Percentiles rank a stretch among this genome's conserved stretches.
Evolutionary conservation across 148 eudicot genomes (phyloP).

Genomic region (Fagopyrum esculentum): DNA sequence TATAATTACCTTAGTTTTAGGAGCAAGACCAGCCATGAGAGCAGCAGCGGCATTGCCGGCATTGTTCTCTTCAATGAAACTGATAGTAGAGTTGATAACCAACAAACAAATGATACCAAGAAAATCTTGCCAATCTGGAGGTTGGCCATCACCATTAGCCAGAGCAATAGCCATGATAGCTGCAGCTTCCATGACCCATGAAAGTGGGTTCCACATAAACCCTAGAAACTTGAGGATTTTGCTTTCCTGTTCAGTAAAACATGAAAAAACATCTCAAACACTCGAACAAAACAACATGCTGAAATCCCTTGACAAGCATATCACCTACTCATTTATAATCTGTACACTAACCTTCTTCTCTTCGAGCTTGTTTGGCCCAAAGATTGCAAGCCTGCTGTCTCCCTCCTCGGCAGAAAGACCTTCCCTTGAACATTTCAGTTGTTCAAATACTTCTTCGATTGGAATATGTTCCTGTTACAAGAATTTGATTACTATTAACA

Average conservation of each 20-base stretch:
- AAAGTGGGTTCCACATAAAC: conserved; percentile 97
- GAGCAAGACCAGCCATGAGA: conserved; percentile 99
- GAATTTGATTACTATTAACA: neutral
- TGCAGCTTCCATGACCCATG: conserved; percentile 99
- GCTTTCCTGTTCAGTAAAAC: conserved; percentile 57
- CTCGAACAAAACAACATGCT: neutral
- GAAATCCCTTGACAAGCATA: neutral
- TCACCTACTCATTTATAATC: neutral
- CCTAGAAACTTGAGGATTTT: conserved; percentile 90
- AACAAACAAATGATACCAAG: conserved; percentile 80
- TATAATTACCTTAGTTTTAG: conserved; percentile 72
- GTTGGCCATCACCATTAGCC: conserved; percentile 72
- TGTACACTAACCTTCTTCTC: conserved; percentile 58
- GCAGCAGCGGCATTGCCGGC: conserved; percentile 99
- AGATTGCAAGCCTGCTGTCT: conserved; percentile 68
- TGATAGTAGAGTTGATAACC: conserved; percentile 88
- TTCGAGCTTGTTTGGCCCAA: conserved; percentile 91
- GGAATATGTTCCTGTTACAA: conserved; percentile 74
- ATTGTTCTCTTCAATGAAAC: conserved; percentile 93
- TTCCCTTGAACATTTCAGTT: conserved; percentile 74
- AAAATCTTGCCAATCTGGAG: conserved; percentile 97
- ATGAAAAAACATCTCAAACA: neutral
- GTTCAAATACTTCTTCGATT: conserved; percentile 94
- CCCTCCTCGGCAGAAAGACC: conserved; percentile 75
- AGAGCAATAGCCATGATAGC: conserved; percentile 91